Conservation (phyloP, 495 filamentous ascomycete genomes). For the Aspergillus saccharolyticus region DNA sequence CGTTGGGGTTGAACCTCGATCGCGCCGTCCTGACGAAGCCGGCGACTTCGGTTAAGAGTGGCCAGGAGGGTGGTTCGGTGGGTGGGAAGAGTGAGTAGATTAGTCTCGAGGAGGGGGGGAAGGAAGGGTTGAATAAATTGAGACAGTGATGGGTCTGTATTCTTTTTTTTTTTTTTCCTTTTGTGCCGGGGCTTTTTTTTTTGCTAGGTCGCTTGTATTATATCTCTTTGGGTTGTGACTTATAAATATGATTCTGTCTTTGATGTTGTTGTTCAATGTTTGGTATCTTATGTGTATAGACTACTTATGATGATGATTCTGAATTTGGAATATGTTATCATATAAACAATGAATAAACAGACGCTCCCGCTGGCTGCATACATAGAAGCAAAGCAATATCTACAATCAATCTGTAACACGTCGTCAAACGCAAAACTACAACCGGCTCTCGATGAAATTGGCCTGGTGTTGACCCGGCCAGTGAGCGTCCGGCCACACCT, state of each 20-base stretch:
- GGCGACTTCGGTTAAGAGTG: neutral
- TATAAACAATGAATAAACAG: neutral
- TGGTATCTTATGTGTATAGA: too few relatives aligned
- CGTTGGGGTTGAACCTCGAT: slow-evolving; percentile 33
- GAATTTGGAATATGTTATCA: too few relatives aligned
- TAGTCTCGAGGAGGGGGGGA: neutral
- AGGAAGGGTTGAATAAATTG: too few relatives aligned
- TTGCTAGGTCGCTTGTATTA: neutral
- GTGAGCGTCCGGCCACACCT: slow-evolving; percentile 78
- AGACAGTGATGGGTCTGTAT: too few relatives aligned
- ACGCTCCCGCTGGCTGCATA: neutral
- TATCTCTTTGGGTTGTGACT: neutral
- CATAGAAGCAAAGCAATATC: neutral
- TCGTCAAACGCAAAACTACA: slow-evolving; percentile 36
- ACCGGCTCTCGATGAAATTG: slow-evolving; percentile 57
- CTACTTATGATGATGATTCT: too few relatives aligned
- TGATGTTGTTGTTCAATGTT: neutral
- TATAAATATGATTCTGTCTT: neutral
- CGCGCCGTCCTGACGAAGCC: slow-evolving; percentile 17
- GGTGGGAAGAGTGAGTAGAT: neutral
- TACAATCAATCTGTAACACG: neutral
- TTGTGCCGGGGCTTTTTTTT: neutral
- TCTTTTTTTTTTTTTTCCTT: too few relatives aligned
- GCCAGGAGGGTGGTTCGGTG: neutral
- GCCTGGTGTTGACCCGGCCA: slow-evolving; percentile 68